Base-by-base conservation (phyloP, 495 filamentous ascomycete species). In the Podospora pseudoanserina region DNA sequence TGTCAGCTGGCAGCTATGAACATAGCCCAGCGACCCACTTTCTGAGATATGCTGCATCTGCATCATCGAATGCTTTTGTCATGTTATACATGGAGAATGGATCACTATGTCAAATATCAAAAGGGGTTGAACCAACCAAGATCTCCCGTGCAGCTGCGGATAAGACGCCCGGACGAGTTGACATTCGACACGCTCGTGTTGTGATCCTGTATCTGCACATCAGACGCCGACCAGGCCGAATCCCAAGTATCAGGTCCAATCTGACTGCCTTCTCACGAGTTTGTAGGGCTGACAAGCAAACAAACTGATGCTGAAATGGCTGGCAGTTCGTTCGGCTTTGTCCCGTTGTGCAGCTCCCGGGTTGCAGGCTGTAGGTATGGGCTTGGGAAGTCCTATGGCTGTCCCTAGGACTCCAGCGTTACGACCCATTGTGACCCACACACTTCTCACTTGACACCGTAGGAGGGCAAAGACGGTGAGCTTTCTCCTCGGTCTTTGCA, bases 1-100 rank as follows among this genome's bases (percentile, higher is more conserved):
- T 63, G 64, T 30, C 70, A 68, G 67, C 44, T 68, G 67, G 63
- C 55, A 23, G 65, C n/a, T n/a, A 18, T 23, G 56, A 28, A 32
- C 49, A 34, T 5, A 4, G 20, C 5, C 19, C 60, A 18, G 11
- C 16, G 61, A 49, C 27, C 61, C 61, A 44, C 32, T 44, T 28
- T 30, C 23, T 6, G 27, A 16, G 19, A 61, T 27, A 32, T 32
- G 30, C 30, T 32, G 15, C 27, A 59, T n/a, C 20, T 65, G 44
- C 60, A 53, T 34, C 59, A 56, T 13, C 49, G 15, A 49, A 49
- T 49, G 39, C 39, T 32, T 32, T 32, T 32, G 7, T 32, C 23
- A 23, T 23, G 23, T 2, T 23, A 23, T 23, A 23, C 23, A 23
- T 23, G 1, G 23, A 23, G 23, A 23, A 32, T 7, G 30, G 30